Percentiles rank a stretch among this genome's conserved stretches.
Conservation (phyloP, 2,329 filamentous ascomycete genomes). For the Fusarium anthophilum region DNA sequence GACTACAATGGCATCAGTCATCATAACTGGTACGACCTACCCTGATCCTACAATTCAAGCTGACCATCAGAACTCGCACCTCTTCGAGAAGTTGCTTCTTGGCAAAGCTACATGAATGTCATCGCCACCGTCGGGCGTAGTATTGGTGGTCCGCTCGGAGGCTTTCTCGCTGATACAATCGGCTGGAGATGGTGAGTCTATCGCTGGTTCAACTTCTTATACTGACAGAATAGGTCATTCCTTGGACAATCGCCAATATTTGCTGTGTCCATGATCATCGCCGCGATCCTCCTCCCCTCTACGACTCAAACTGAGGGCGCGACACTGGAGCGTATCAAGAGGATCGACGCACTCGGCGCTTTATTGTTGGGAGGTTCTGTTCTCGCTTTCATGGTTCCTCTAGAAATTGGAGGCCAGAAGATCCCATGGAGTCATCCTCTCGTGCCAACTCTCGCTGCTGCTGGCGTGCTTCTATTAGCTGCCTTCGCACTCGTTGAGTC, state of each 20-base stretch:
- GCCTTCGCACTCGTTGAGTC: constrained; percentile 58
- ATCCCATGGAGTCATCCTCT: constrained; percentile 59
- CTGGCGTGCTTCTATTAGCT: constrained; percentile 50
- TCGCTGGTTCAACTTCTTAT: rapidly evolving
- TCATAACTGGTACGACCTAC: neutral
- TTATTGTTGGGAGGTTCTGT: constrained; percentile 64
- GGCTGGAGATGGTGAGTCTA: constrained; percentile 65
- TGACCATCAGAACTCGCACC: constrained; percentile 56
- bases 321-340: neutral
- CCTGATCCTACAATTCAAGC: neutral
- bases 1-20: constrained; percentile 51
- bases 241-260: neutral
- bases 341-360: constrained; percentile 65
- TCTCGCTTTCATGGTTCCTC: constrained; percentile 60
- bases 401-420: constrained; percentile 63
- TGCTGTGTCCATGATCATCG: neutral
- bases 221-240: constrained; percentile 56
- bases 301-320: neutral
- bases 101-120: constrained; percentile 64
- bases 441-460: constrained; percentile 50
- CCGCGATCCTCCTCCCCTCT: neutral
- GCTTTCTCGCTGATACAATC: constrained; percentile 67
- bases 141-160: constrained; percentile 64
- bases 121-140: constrained; percentile 61
- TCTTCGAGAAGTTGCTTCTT: constrained; percentile 61